These are phyloP conservation scores for Beauveria sp. DNA, from an alignment of 2,329 filamentous ascomycete species.

Conservation along the genomic window DNA sequence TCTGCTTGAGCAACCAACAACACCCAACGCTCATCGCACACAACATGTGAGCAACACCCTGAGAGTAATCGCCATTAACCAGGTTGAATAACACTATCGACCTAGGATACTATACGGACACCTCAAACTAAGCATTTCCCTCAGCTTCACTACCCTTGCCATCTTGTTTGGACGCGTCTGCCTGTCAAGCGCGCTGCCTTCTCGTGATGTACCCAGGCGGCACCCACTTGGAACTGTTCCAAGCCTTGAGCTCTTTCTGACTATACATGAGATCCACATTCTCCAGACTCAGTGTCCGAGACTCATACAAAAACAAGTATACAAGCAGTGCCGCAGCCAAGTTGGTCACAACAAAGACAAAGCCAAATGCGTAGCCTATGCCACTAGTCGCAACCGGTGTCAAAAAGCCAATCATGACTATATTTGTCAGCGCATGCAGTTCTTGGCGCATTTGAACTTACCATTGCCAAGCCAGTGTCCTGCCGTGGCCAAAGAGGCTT, in stretches of 20 bases:
- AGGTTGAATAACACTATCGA: no score
- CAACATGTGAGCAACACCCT: no score
- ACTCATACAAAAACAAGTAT: constrained; percentile 65
- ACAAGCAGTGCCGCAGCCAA: constrained; percentile 50
- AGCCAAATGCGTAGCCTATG: constrained; percentile 58
- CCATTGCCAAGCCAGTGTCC: constrained; percentile 55
- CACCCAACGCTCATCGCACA: no score
- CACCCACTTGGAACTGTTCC: constrained; percentile 49
- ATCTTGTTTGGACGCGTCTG: background rate
- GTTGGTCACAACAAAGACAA: constrained; percentile 58
- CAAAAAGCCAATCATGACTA: constrained; percentile 59
- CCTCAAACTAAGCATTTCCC: background rate
- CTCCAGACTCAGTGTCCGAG: constrained; percentile 57
- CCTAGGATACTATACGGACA: no score
- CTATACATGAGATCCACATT: constrained; percentile 67
- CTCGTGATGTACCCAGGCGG: constrained; percentile 37
- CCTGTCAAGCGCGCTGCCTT: constrained; percentile 24
- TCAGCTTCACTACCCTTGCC: background rate
- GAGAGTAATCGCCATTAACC: no score
- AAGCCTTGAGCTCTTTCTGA: constrained; percentile 48
- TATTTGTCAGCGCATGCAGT: constrained; percentile 11
- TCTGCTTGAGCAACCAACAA: no score
- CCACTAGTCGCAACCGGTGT: constrained; percentile 56
- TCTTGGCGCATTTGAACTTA: constrained; percentile 16
- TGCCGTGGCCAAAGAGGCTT: constrained; percentile 46